Percentiles rank a stretch among this genome's conserved stretches.
Conservation (phyloP, 176 grass and related monocot genomes). For the Cenchrus purpureus region DNA sequence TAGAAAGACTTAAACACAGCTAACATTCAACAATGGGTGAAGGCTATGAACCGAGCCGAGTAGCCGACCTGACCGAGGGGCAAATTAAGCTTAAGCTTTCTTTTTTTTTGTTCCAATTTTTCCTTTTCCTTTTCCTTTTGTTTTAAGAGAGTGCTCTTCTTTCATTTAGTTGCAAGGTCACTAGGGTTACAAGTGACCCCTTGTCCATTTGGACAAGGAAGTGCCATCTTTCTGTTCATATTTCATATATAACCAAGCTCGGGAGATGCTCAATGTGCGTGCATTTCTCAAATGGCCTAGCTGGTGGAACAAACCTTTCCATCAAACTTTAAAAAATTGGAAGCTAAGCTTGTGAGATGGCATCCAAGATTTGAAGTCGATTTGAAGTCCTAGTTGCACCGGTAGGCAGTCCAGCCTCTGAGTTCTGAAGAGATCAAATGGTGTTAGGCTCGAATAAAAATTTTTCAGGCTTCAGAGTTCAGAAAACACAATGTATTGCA, state of each 20-base stretch:
- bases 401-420: conserved; percentile 29
- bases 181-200: conserved; percentile 29
- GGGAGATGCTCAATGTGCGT: conserved; percentile 13
- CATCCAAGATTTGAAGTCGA: conserved; percentile 16
- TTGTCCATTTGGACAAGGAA: conserved; percentile 51
- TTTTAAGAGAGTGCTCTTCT: neutral
- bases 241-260: conserved; percentile 37
- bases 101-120: neutral
- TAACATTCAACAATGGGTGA: neutral
- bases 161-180: conserved; percentile 47
- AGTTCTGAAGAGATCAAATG: conserved; percentile 28
- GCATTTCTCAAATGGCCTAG: conserved; percentile 8
- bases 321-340: conserved; percentile 42
- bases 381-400: conserved; percentile 15
- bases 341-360: conserved; percentile 33
- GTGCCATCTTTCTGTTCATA: conserved; percentile 48
- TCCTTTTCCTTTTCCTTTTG: neutral
- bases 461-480: conserved; percentile 6
- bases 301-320: conserved; percentile 48
- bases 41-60: conserved; percentile 18
- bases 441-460: conserved; percentile 8
- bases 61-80: neutral
- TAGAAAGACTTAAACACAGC: neutral
- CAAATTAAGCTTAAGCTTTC: neutral
- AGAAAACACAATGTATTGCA: conserved; percentile 11